Percentiles rank a stretch among this genome's conserved stretches.
Conservation (phyloP, 2,329 filamentous ascomycete species). For the Stachybotrys chartarum region DNA sequence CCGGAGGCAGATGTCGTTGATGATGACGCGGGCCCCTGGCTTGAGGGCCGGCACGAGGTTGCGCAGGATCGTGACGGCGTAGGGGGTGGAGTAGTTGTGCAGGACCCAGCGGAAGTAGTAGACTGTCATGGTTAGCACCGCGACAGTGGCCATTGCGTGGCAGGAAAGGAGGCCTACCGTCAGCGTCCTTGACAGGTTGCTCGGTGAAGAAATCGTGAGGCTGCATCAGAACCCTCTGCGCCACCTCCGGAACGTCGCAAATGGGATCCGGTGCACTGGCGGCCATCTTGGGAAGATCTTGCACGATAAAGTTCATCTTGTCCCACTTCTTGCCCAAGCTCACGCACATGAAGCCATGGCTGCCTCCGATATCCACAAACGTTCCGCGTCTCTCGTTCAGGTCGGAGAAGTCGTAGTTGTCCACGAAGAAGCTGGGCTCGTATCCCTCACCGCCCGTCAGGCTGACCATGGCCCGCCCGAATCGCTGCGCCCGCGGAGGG, state of each 20-base stretch:
- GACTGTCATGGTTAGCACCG: conserved; percentile 20
- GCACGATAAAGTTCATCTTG: conserved; percentile 47
- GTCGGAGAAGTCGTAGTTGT: conserved; percentile 45
- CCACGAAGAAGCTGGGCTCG: conserved; percentile 43
- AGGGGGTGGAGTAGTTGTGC: conserved; percentile 53
- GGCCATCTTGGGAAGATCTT: conserved; percentile 44
- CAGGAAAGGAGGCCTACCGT: conserved; percentile 25
- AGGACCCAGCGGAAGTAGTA: conserved; percentile 55
- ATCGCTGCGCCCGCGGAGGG: conserved; percentile 37
- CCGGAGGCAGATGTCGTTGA: conserved; percentile 37
- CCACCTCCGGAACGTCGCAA: conserved; percentile 28
- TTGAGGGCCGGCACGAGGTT: conserved; percentile 48
- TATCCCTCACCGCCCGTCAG: conserved; percentile 50
- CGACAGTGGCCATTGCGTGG: neutral
- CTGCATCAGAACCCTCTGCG: conserved; percentile 32
- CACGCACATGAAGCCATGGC: conserved; percentile 49
- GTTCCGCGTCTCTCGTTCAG: conserved; percentile 37
- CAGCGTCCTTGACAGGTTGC: conserved; percentile 45
- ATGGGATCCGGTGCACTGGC: conserved; percentile 37
- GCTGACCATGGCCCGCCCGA: conserved; percentile 48
- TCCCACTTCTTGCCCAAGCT: conserved; percentile 43
- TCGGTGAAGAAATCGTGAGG: conserved; percentile 52
- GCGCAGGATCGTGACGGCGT: conserved; percentile 39
- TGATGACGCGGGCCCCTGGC: conserved; percentile 41
- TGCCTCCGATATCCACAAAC: conserved; percentile 53